phyloP scores from a whole-genome alignment of 345 rosid species.

The Populus tremula region DNA sequence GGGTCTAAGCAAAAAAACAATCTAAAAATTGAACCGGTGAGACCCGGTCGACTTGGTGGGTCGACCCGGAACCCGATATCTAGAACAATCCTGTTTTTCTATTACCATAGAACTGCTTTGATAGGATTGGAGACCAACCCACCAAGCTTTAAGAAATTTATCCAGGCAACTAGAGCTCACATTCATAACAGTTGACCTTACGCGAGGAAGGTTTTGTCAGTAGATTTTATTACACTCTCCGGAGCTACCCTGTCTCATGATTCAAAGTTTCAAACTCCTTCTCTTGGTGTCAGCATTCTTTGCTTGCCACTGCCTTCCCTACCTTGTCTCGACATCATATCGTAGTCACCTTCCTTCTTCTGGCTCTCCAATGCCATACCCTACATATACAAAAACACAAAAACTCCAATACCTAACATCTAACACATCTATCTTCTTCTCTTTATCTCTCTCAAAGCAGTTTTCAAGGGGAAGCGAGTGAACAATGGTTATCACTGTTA shows the following conservation, averaged over 20 bases:
- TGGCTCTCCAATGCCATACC: not conserved
- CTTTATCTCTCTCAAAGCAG: too few relatives aligned
- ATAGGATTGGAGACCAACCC: too few relatives aligned
- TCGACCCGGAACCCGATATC: too few relatives aligned
- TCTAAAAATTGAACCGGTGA: too few relatives aligned
- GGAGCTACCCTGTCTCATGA: conserved; percentile 7
- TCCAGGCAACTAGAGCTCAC: not conserved
- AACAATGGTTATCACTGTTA: too few relatives aligned
- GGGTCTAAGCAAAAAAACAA: too few relatives aligned
- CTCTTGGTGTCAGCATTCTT: not conserved
- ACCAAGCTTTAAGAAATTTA: too few relatives aligned
- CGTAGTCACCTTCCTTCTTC: not conserved
- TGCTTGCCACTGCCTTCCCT: not conserved
- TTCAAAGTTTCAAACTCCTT: not conserved
- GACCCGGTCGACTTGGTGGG: too few relatives aligned
- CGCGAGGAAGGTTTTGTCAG: not conserved
- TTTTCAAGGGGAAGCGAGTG: too few relatives aligned
- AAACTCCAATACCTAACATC: not conserved
- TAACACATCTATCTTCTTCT: too few relatives aligned
- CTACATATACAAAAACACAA: not conserved
- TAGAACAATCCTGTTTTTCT: too few relatives aligned
- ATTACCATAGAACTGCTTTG: too few relatives aligned
- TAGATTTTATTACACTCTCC: not conserved
- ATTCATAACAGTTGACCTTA: not conserved
- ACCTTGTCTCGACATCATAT: not conserved